Evolutionary conservation across 805 yeast genomes (phyloP), one percentile per base, ranked within the genome.

Genomic region (Kuraishia borneana): DNA sequence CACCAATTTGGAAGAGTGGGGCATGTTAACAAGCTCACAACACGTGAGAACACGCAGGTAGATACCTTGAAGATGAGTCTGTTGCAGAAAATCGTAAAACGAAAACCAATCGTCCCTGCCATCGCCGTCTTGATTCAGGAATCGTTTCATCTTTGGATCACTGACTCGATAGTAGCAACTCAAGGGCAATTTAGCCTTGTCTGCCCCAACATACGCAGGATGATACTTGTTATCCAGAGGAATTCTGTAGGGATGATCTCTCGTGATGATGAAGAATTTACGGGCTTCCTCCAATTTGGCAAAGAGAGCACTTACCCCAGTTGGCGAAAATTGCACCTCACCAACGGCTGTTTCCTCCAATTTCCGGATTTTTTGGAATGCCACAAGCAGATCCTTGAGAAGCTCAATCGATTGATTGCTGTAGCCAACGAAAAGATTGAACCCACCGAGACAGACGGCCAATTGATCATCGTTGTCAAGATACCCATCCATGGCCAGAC

Each of bases 1-100:
- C 4, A 50, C 53, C 12, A 38, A 17, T 1, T 39, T 27, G 18
- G 33, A 39, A 5, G 36, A 31, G 18, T 41, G 35, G 4, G 39
- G 26, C 13, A 39, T n/a, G 5, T 42, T 44, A 33, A 51, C 19
- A 19, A 48, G 43, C 42, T 47, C 26, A 43, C 43, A 32, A 49
- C 48, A 30, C 41, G 56, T 40, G 51, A 56, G 31, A 51, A 59
- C 40, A 47, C 57, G 25, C 56, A 63, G 22, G 56, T 54, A 32
- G 53, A 48, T 19, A 50, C 60, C 32, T 53, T 54, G 39, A 43
- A 57, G 45, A 36, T 66, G 62, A n/a, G 42, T 22, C 14, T 42
- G 45, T 18, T 51, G 52, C 13, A 47, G 37, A 31, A 48, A 44
- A 41, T 52, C 57, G 31, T 43, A 50, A 33, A 45, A 48, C 7